Evolutionary conservation across 345 rosid species (phyloP), one percentile per base, ranked within the genome.

Genomic region (Eucalyptus guilfoylei): DNA sequence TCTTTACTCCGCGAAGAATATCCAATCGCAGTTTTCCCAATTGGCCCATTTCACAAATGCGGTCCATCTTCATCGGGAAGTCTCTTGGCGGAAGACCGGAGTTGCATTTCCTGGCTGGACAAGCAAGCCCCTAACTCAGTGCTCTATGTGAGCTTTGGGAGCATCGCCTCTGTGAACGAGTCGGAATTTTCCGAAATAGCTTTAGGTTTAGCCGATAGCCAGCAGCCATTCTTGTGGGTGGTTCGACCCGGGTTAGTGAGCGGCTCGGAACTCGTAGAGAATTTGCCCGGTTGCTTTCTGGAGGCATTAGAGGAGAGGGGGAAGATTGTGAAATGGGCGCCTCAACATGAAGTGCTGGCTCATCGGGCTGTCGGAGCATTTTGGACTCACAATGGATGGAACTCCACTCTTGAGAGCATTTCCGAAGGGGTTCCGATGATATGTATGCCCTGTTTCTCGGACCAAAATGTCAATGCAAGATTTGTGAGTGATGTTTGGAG

Each of bases 311-410:
- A 90, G 11, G 89, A 72, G 76, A 92, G 89, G 58, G 97, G 97
- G 5, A 92, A 89, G 49, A 89, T 96, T 34, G 95, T 96, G 89
- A 89, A 95, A 85, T 96, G 98, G 98, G 92, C 93, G 2, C 97
- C 98, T 8, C 99, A 97, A 44, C 87, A 91, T 28, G 93, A 94
- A 37, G 95, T 95, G 21, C 91, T 97, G 49, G 92, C 91, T 2
- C 98, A 97, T 86, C 91, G 89, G 11, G 90, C 98, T 9, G 87
- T 89, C 23, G 98, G 96, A 23, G 96, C 88, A 11, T 95, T 97
- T 86, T 92, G 96, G 94, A 96, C 96, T 1, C 98, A 95, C 72
- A 81, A 90, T 49, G 98, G 97, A 11, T 96, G 96, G 98, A 97
- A 97, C 89, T 96, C 97, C 4, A 93, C 94, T 7, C 30, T 94